Percentiles rank a stretch among this genome's conserved stretches.
These are phyloP conservation scores for Wickerhamomyces pijperi DNA, from an alignment of 805 yeast species.

Conservation along the genomic window DNA sequence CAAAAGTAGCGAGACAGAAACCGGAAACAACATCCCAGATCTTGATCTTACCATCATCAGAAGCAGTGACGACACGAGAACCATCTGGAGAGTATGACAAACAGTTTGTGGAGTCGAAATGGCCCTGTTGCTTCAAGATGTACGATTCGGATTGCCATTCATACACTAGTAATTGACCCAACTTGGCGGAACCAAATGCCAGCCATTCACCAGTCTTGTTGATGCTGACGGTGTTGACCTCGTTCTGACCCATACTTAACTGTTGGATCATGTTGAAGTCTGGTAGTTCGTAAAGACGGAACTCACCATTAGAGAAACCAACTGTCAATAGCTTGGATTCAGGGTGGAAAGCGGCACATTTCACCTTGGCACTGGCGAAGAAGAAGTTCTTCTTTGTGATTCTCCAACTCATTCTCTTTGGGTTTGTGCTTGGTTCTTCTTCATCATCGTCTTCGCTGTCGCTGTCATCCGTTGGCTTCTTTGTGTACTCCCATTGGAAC, in stretches of 20 bases:
- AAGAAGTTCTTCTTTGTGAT: conserved; percentile 69
- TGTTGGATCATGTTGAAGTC: conserved; percentile 73
- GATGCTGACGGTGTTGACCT: conserved; percentile 71
- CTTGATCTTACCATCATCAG: conserved; percentile 94
- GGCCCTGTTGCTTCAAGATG: conserved; percentile 93
- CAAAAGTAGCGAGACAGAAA: conserved; percentile 83
- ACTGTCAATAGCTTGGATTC: conserved; percentile 62
- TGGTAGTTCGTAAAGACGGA: conserved; percentile 82
- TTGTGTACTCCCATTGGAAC: conserved; percentile 81
- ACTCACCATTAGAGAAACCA: conserved; percentile 85
- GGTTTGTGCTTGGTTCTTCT: conserved; percentile 27
- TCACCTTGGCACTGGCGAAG: conserved; percentile 56
- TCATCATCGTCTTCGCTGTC: conserved; percentile 31
- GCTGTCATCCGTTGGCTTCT: conserved; percentile 33
- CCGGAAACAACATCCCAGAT: conserved; percentile 94
- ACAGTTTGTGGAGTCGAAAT: conserved; percentile 81
- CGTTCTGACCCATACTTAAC: conserved; percentile 83
- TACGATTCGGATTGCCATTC: conserved; percentile 99
- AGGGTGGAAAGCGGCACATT: conserved; percentile 79
- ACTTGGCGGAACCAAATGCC: conserved; percentile 81
- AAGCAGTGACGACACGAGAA: conserved; percentile 79
- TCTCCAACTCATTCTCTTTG: conserved; percentile 58
- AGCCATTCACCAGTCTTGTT: conserved; percentile 92
- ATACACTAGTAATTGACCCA: conserved; percentile 92
- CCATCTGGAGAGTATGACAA: conserved; percentile 93